phyloP scores from a whole-genome alignment of 164 flowering plant species.

The Buxus sempervirens region DNA sequence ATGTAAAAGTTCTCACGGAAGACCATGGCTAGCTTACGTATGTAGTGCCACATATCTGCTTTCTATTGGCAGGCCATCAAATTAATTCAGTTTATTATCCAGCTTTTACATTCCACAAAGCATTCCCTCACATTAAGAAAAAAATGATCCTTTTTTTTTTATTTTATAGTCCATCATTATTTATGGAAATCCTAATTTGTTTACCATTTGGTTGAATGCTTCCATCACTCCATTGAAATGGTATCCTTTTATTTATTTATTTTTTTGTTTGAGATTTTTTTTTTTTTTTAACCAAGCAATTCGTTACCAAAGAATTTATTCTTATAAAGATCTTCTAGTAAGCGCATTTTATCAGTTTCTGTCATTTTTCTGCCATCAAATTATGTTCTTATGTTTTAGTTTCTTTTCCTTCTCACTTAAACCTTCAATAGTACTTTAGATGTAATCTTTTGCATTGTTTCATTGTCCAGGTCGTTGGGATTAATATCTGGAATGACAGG shows the following conservation, averaged over 20 bases:
- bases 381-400: background rate
- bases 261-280: too few relatives aligned
- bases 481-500: slow-evolving; percentile 94
- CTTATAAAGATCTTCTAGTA: too few relatives aligned
- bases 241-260: background rate
- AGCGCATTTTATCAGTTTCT: background rate
- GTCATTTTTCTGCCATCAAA: background rate
- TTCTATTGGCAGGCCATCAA: too few relatives aligned
- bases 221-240: background rate
- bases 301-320: too few relatives aligned
- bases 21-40: background rate
- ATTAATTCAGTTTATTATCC: too few relatives aligned
- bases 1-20: background rate
- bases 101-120: too few relatives aligned
- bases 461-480: slow-evolving; percentile 69
- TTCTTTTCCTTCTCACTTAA: background rate
- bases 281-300: too few relatives aligned
- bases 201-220: background rate
- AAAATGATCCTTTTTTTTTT: too few relatives aligned
- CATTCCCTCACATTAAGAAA: too few relatives aligned
- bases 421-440: background rate
- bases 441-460: background rate
- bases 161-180: background rate
- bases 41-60: background rate
- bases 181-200: background rate